Percentiles rank a stretch among this genome's conserved stretches.
phyloP scores from a whole-genome alignment of 176 grass and related monocot species.

The Lolium multiflorum region DNA sequence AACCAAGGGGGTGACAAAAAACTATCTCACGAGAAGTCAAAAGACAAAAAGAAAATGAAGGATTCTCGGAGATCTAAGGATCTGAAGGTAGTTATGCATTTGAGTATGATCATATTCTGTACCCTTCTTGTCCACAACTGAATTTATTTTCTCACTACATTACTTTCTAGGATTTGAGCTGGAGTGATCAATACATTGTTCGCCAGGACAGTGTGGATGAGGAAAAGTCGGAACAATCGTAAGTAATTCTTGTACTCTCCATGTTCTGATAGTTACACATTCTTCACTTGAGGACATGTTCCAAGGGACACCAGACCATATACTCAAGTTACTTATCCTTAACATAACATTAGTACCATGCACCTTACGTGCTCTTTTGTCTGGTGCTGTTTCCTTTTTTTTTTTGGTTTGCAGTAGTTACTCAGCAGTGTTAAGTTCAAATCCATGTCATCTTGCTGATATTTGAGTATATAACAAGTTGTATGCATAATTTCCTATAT shows the following conservation, averaged over 20 bases:
- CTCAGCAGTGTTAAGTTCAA: background rate
- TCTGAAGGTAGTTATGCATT: constrained; percentile 60
- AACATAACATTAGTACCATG: background rate
- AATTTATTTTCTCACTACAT: constrained; percentile 46
- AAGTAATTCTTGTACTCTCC: constrained; percentile 52
- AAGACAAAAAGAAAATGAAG: constrained; percentile 85
- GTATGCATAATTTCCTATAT: background rate
- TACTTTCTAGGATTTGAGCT: constrained; percentile 63
- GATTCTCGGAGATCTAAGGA: constrained; percentile 81
- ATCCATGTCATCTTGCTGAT: background rate
- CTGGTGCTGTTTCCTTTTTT: background rate
- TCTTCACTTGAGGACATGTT: constrained; percentile 23
- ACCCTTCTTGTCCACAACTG: constrained; percentile 20
- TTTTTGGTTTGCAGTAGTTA: background rate
- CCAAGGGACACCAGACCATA: background rate
- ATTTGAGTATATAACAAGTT: background rate
- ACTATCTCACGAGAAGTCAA: constrained; percentile 76
- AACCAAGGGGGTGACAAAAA: constrained; percentile 67
- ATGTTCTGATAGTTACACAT: constrained; percentile 9
- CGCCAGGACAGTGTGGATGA: constrained; percentile 49
- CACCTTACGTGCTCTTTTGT: background rate
- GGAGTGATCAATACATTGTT: constrained; percentile 56
- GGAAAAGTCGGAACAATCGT: constrained; percentile 68
- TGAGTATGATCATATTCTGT: constrained; percentile 18
- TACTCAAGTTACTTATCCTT: constrained; percentile 11